phyloP scores from a whole-genome alignment of 345 rosid species.

The Citrus mangshanensis region DNA sequence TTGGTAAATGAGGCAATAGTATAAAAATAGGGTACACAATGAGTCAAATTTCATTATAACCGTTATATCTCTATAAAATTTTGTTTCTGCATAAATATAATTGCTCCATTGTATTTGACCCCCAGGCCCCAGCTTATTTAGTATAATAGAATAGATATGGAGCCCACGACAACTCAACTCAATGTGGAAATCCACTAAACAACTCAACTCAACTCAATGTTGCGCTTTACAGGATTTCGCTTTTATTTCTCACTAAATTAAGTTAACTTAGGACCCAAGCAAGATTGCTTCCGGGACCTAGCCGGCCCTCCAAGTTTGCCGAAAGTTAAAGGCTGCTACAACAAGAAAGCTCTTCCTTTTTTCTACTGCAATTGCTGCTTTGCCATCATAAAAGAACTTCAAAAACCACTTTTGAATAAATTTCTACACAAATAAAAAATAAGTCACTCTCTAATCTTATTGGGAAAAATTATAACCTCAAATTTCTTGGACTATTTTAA shows the following conservation, averaged over 20 bases:
- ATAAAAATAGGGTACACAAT: too few relatives aligned
- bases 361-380: neutral
- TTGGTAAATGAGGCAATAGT: too few relatives aligned
- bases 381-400: neutral
- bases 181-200: neutral
- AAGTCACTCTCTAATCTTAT: too few relatives aligned
- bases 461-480: neutral
- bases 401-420: too few relatives aligned
- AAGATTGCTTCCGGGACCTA: neutral
- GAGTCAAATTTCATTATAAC: too few relatives aligned
- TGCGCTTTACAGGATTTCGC: constrained; percentile 9
- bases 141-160: neutral
- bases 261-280: constrained; percentile 7
- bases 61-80: too few relatives aligned
- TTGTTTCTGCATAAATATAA: too few relatives aligned
- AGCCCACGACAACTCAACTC: neutral
- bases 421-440: too few relatives aligned
- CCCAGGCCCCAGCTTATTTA: too few relatives aligned
- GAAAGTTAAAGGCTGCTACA: constrained; percentile 2
- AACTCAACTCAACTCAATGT: neutral
- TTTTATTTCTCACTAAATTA: neutral
- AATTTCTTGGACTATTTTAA: too few relatives aligned
- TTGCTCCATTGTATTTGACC: too few relatives aligned
- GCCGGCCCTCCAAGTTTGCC: constrained; percentile 10
- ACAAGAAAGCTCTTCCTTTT: neutral